Conservation (phyloP, 2,329 filamentous ascomycete genomes). For the Aureobasidium melanogenum region DNA sequence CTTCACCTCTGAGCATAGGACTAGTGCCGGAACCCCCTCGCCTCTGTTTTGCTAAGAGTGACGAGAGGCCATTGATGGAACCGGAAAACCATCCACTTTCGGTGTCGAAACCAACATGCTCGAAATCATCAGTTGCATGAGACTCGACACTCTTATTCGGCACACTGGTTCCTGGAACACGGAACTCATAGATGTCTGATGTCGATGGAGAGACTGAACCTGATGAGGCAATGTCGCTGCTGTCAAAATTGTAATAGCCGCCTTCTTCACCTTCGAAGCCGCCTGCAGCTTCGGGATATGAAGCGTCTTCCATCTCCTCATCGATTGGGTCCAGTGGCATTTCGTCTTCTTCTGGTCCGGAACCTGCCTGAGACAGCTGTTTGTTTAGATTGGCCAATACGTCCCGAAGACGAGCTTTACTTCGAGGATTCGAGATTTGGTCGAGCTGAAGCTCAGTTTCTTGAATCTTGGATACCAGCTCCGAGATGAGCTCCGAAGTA, state of each 20-base stretch:
- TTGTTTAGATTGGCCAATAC: conserved; percentile 24
- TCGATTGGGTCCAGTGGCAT: conserved; percentile 18
- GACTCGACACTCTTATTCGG: conserved; percentile 15
- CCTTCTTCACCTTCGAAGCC: conserved; percentile 25
- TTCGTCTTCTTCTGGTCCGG: conserved; percentile 21
- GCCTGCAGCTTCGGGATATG: conserved; percentile 13
- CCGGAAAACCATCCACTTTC: conserved; percentile 25
- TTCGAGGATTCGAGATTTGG: conserved; percentile 22
- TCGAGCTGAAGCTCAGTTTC: conserved; percentile 28
- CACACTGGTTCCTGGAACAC: conserved; percentile 9
- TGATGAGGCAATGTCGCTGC: conserved; percentile 16
- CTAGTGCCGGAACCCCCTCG: conserved; percentile 9
- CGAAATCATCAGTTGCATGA: conserved; percentile 1
- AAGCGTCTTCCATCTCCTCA: conserved; percentile 16
- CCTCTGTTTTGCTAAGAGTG: conserved; percentile 13
- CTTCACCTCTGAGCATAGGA: conserved; percentile 5
- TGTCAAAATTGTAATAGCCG: conserved; percentile 24
- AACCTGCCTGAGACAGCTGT: conserved; percentile 24
- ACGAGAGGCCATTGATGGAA: conserved; percentile 23
- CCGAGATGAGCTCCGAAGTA: conserved; percentile 13
- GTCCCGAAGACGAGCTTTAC: conserved; percentile 23
- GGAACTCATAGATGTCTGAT: conserved; percentile 23
- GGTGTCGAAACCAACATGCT: conserved; percentile 19
- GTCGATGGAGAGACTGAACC: conserved; percentile 20
- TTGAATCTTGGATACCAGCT: conserved; percentile 23